Evolutionary conservation across 495 filamentous ascomycete genomes (phyloP), one percentile per base, ranked within the genome.

Genomic region (Penicillium roqueforti): DNA sequence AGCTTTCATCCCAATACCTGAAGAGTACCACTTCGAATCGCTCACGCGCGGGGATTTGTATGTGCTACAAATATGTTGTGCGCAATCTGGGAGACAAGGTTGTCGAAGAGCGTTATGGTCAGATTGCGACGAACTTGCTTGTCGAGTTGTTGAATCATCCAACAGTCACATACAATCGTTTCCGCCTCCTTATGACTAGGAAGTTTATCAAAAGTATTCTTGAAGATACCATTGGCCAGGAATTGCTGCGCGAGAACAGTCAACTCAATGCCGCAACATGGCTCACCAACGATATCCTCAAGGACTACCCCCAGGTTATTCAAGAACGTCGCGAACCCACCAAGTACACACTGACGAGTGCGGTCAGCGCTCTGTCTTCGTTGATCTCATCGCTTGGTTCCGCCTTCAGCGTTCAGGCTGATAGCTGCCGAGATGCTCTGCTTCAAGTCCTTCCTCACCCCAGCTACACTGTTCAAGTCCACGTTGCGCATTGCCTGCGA

Each of bases 381-480:
- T 70, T 97, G 36, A 87, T 96, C 47, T 79, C 77, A 29, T 87
- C 83, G 0, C 76, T 97, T 25, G 92, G 92, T 3, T 90, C 93
- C 20, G 90, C 91, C 20, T 81, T 89, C 37, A 86, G 80, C 47
- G 76, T 71, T 40, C 80, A 93, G 60, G 86, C 88, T 5, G 93
- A 99, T 51, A 66, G 73, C 22, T 92, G 89, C 61, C 82, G 92
- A 22, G 93, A 97, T 66, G 89, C 87, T 10, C 77, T 99, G 25
- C 75, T 97, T 32, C 91, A 97, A 62, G 90, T 96, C 10, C 75
- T 97, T 3, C 87, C 95, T 59, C 95, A 99, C 65, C 90, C 92
- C 3, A 97, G 88, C 71, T 97, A 97, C 64, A 91, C 91, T 7
- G 92, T 99, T 6, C 93, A 97, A 66, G 82, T 97, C 2, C 85